Conservation (phyloP, 352 stramenopile genomes). For the Globisporangium perplexum region DNA sequence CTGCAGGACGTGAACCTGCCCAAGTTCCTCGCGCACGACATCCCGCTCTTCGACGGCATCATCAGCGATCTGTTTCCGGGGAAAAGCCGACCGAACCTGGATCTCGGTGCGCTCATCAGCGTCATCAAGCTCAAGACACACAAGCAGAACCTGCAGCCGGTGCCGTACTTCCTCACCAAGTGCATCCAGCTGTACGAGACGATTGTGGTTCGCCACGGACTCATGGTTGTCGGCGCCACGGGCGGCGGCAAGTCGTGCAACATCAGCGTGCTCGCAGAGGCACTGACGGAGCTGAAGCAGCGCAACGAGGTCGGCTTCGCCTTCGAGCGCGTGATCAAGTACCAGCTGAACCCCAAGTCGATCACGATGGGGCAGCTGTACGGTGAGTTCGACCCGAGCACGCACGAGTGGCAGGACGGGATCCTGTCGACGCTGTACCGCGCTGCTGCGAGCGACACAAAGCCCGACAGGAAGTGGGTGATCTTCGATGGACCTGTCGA, state of each 20-base stretch:
- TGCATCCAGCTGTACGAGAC: constrained; percentile 95
- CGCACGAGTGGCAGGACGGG: constrained; percentile 94
- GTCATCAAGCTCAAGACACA: constrained; percentile 89
- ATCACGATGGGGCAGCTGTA: constrained; percentile 95
- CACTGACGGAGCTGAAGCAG: constrained; percentile 82
- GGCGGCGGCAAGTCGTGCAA: constrained; percentile 88
- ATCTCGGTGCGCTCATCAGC: constrained; percentile 81
- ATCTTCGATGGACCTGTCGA: constrained; percentile 94
- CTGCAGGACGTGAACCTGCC: constrained; percentile 95
- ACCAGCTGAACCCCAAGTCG: constrained; percentile 93
- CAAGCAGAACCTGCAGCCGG: constrained; percentile 78
- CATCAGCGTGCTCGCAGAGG: constrained; percentile 89
- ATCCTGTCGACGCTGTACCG: constrained; percentile 94
- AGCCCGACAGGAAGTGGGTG: constrained; percentile 92
- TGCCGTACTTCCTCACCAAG: constrained; percentile 92
- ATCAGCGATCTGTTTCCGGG: constrained; percentile 94
- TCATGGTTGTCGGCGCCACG: constrained; percentile 94
- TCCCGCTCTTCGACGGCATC: constrained; percentile 95
- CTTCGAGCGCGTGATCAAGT: constrained; percentile 88
- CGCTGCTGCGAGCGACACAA: constrained; percentile 78
- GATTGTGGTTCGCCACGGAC: constrained; percentile 91
- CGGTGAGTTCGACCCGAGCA: constrained; percentile 93
- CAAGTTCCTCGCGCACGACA: constrained; percentile 94
- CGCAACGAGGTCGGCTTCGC: constrained; percentile 75
- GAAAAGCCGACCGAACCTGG: constrained; percentile 82